Percentiles rank a stretch among this genome's conserved stretches.
Conservation (phyloP, 2,329 filamentous ascomycete species). For the Capronia americana region DNA sequence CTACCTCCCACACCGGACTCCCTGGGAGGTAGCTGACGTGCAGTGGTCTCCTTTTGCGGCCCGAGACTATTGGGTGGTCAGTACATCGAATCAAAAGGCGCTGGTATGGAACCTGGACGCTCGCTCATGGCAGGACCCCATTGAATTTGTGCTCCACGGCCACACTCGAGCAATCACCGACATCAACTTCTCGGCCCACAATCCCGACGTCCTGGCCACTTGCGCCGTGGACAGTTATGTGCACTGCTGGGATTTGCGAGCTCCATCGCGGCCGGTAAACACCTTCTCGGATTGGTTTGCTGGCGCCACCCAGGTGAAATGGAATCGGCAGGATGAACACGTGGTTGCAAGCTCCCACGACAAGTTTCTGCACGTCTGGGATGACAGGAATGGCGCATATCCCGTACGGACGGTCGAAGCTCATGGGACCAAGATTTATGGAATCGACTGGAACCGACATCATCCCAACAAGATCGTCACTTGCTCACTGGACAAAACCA, state of each 20-base stretch:
- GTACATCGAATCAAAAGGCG: constrained; percentile 92
- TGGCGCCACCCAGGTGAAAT: constrained; percentile 93
- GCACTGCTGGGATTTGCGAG: constrained; percentile 87
- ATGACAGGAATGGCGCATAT: constrained; percentile 77
- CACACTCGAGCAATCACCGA: constrained; percentile 91
- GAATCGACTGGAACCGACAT: constrained; percentile 90
- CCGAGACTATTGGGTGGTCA: constrained; percentile 90
- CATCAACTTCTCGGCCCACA: constrained; percentile 93
- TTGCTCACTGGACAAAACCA: constrained; percentile 87
- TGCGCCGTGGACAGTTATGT: constrained; percentile 93
- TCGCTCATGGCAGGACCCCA: constrained; percentile 72
- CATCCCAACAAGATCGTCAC: constrained; percentile 76
- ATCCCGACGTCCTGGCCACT: constrained; percentile 86
- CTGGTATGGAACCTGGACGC: constrained; percentile 91
- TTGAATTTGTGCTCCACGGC: constrained; percentile 86
- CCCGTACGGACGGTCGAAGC: constrained; percentile 85
- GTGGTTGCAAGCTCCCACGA: constrained; percentile 91
- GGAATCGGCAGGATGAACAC: constrained; percentile 85
- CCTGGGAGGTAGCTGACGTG: constrained; percentile 95
- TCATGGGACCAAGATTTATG: constrained; percentile 92
- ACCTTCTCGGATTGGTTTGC: constrained; percentile 93
- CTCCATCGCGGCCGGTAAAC: constrained; percentile 73
- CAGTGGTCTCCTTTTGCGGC: constrained; percentile 95
- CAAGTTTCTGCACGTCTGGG: constrained; percentile 86
- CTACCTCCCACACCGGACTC: constrained; percentile 81